Evolutionary conservation across 129 eudicot genomes (phyloP), one percentile per base, ranked within the genome.

Genomic region (Centella asiatica): DNA sequence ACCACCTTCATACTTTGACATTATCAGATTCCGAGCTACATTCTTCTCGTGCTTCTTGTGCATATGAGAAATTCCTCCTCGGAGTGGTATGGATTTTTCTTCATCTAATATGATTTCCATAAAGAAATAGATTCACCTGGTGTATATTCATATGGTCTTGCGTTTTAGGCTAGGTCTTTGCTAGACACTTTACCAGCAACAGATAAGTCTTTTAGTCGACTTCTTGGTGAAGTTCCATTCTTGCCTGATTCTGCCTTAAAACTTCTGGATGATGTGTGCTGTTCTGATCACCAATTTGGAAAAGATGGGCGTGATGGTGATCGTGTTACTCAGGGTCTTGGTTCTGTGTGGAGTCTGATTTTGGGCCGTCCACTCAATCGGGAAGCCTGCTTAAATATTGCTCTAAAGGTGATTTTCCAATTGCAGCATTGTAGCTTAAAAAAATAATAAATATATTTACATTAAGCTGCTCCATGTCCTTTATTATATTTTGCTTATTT

Each of bases 291-390:
- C 47, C 56, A 76, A 54, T 34, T 50, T 28, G 84, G 80, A 20
- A 74, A 75, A 57, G 90, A 87, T 73, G 66, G 52, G 44, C 84
- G 79, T 59, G 94, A 87, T 44, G 84, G 95, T 69, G 96, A 93
- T 69, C 96, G 95, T 55, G 87, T 87, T 60, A 83, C 85, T 37
- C 99, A 93, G 77, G 99, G 99, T 56, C 96, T 93, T 72, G 99
- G 99, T 45, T 81, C 89, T 51, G 80, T 82, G 45, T 93, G 99
- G 99, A 78, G 75, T 78, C 80, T 84, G 65, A 85, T 93, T 74
- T 27, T 87, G 51, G 85, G 84, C 11, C 95, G 96, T 36, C 96
- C 96, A 13, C 71, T 61, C 12, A 62, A 72, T 61, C 86, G 96
- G 23, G 84, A 80, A 67, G 81, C 86, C 54, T 85, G 90, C 62